These are phyloP conservation scores for sorghum (Sorghum bicolor) DNA, from an alignment of 176 grass and related monocot species.

Conservation along the genomic window Sorghum_bicolor_NCBIv3 NC_012878.2:57413501-57414000, in stretches of 20 bases:
- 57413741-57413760: neutral
- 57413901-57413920: neutral
- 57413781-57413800: neutral
- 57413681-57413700: neutral
- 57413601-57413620: conserved; percentile 93
- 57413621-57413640: conserved; percentile 59
- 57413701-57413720: neutral
- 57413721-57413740: neutral
- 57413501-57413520: neutral
- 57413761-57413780: neutral
- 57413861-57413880: conserved; percentile 10
- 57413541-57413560: conserved; percentile 18
- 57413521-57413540: conserved; percentile 12
- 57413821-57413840: neutral
- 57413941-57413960: neutral
- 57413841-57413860: neutral
- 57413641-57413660: neutral
- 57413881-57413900: neutral
- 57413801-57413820: neutral
- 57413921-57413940: neutral
- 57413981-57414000: no score
- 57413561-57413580: conserved; percentile 70
- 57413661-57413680: neutral
- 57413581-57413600: conserved; percentile 94
- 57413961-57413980: neutral